Percentiles rank a stretch among this genome's conserved stretches.
phyloP scores from a whole-genome alignment of 495 filamentous ascomycete genomes.

The Penicillium alfredii region DNA sequence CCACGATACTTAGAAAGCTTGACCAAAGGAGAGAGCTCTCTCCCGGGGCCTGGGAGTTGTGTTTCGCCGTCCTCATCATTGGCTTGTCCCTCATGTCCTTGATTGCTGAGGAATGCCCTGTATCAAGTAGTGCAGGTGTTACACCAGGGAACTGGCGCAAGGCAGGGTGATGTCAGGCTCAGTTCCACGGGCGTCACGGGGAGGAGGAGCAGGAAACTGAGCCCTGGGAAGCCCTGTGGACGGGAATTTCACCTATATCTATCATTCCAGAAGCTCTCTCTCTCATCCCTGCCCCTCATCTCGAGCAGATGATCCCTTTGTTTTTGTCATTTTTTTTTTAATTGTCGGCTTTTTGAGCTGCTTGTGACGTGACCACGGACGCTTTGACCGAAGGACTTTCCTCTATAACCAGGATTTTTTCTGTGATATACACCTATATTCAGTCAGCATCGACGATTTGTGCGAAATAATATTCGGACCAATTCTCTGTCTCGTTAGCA shows the following conservation, averaged over 20 bases:
- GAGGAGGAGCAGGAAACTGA: no score
- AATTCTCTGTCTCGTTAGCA: no score
- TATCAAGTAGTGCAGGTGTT: constrained; percentile 13
- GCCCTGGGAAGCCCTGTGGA: no score
- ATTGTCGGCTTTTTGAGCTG: no score
- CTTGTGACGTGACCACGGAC: no score
- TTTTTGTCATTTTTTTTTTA: no score
- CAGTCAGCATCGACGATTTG: no score
- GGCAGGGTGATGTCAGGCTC: constrained; percentile 24
- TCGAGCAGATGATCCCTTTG: no score
- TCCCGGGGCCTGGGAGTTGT: no score
- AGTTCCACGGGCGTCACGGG: constrained; percentile 7
- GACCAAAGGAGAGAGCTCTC: background rate
- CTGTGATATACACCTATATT: no score
- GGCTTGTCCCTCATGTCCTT: constrained; percentile 9
- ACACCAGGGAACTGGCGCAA: constrained; percentile 8
- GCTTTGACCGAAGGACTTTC: background rate
- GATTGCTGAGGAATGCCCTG: constrained; percentile 24
- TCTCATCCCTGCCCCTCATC: background rate
- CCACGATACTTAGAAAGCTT: background rate
- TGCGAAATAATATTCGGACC: no score
- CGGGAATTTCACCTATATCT: constrained; percentile 15
- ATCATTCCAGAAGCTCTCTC: constrained; percentile 17
- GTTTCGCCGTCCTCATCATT: constrained; percentile 5
- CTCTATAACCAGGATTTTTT: no score